Evolutionary conservation across 2,329 filamentous ascomycete species (phyloP), one percentile per base, ranked within the genome.

Genomic region (Pochonia chlamydosporia): DNA sequence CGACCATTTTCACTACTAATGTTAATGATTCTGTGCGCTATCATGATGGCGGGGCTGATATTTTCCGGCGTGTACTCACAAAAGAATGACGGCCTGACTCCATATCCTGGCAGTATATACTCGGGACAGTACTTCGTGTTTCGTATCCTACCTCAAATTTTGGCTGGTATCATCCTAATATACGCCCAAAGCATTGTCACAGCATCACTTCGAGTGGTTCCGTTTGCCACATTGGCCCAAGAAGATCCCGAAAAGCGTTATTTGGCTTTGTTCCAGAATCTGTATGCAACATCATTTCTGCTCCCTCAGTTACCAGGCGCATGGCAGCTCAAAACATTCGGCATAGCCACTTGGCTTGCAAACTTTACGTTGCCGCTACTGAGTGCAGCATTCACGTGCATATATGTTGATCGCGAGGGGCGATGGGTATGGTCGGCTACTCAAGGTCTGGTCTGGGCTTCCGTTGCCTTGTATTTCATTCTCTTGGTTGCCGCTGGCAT

Each of bases 41-140:
- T 85, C 28, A 90, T 95, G 81, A 76, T 87, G 40, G 79, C 76
- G 1, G 86, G 75, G 7, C 74, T 96, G 43, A 75, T 89, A 23
- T 84, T 91, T 61, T 82, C 80, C 53, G 87, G 86, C 48, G 68
- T 86, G 30, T 89, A 81, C 68, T 88, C 86, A 10, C 66, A 73
- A 31, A 63, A 67, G 5, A 74, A 84, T 53, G 64, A 74, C 9
- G 89, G 89, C 1, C 69, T 96, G 11, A 82, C 79, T 60, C 66
- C 75, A 3, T 96, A 91, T 62, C 69, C 71, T 28, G 76, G 75
- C 40, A 73, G 68, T 25, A 84, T 89, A 48, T 85, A 87, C 51
- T 85, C 84, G 43, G 76, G 75, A 8, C 76, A 83, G 54, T 96
- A 95, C 66, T 96, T 96, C 63, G 66, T 95, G 40, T 93, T 95